Evolutionary conservation across 257 asterid species (phyloP), one percentile per base, ranked within the genome.

Genomic region (Phtheirospermum japonicum): DNA sequence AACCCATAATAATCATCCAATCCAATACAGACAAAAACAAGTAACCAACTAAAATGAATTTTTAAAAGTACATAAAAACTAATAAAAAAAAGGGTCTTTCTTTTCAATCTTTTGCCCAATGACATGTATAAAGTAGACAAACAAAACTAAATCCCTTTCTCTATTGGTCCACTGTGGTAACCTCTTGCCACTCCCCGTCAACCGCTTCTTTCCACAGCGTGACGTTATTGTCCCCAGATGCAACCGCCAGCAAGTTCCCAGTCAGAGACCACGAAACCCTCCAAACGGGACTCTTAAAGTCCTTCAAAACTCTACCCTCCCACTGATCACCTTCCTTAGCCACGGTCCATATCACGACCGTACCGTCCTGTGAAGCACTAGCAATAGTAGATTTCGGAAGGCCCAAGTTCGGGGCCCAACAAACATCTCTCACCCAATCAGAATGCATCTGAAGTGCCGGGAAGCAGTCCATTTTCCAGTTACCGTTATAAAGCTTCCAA

Each of bases 261-360:
- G 97, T 91, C 64, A 91, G 71, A 48, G 97, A 88, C 97, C 98
- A 92, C 2, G 98, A 92, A n/a, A 90, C 95, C 83, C 96, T 86
- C 98, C 98, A 90, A 61, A 88, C 98, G 3, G 98, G 92, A 13
- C 65, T 56, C 73, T 79, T 75, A 34, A 92, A 92, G 82, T 89
- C 96, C 70, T 82, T 92, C 81, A 92, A 68, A 40, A 86, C 94
- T 61, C 77, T 85, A 17, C 99, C 93, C 59, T 86, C 84, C 95
- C 96, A 89, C 23, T 87, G 93, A 69, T 83, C 95, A 5, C 97
- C 95, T 72, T 89, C 96, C 70, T 83, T 84, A 2, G 79, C 84
- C 34, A 75, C 89, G 0, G 96, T 85, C 98, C 97, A 91, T 64
- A 91, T 80, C 14, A 91, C 95, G 6, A 91, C 97, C 0, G 82